phyloP scores from a whole-genome alignment of 305 asterid genomes.

The Fraxinus dipetala region DNA sequence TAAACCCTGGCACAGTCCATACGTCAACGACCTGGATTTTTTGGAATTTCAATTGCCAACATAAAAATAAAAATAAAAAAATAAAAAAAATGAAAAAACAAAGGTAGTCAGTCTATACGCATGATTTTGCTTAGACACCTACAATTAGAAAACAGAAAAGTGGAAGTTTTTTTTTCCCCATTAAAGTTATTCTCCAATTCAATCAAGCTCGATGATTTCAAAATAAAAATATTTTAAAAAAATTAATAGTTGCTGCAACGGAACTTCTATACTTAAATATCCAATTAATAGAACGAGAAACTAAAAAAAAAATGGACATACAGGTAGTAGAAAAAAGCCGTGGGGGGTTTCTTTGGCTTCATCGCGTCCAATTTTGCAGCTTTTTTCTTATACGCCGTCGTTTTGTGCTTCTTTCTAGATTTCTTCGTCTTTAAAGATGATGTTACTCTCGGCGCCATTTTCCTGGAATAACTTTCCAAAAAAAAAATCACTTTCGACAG shows the following conservation, averaged over 20 bases:
- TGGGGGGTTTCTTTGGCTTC: constrained; percentile 96
- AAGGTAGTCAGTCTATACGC: neutral
- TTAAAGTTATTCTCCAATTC: neutral
- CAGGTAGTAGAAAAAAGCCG: constrained; percentile 91
- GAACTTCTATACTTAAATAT: neutral
- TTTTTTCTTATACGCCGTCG: constrained; percentile 34
- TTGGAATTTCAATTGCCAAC: neutral
- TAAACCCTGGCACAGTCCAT: neutral
- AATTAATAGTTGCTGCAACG: neutral
- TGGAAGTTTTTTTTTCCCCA: neutral
- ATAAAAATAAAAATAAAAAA: neutral
- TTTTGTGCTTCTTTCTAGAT: constrained; percentile 38
- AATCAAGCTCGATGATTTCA: neutral
- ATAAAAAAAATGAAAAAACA: neutral
- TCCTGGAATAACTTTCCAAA: constrained; percentile 33
- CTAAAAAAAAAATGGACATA: constrained; percentile 23
- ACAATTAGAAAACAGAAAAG: neutral
- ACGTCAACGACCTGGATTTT: neutral
- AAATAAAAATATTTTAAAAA: neutral
- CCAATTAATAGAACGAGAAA: neutral
- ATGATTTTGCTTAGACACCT: neutral
- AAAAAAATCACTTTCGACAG: neutral
- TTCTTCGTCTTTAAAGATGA: constrained; percentile 35
- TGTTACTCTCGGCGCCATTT: constrained; percentile 38
- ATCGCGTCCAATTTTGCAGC: constrained; percentile 51